Base-by-base conservation (phyloP, 768 basidiomycete species). In the Suillus plorans region DNA sequence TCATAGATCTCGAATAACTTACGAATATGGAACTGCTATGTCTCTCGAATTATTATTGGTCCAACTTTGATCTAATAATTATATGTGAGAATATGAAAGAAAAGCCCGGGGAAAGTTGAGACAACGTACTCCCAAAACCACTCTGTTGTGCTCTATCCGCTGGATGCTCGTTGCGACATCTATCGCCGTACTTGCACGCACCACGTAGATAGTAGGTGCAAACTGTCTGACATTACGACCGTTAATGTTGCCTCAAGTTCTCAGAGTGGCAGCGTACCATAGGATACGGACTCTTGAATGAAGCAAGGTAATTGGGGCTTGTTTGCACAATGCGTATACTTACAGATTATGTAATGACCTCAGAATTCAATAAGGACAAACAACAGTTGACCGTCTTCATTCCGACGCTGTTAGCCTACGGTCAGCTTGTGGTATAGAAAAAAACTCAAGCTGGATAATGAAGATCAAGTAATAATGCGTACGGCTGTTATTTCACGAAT, bases 141-240 rank as follows among this genome's bases (percentile, higher is more conserved):
- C 72, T 69, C 64, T 72, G 72, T 56, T 74, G 72, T 63, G 73
- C 64, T 60, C 70, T 39, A 62, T 83, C 66, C 60, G 60, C 69
- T 41, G 83, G 87, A 72, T 91, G 90, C 67, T 90, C 88, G 68
- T 89, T 86, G 68, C 84, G 82, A 73, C 91, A 92, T 42, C 74
- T 77, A 59, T 80, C 76, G 4, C 91, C 91, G 69, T 88, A 92
- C 69, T 79, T 85, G 77, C 91, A 92, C 42, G 77, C 69, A 8
- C 90, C 91, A 18, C 85, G 83, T 50, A 88, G 71, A 70, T 82
- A 91, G 74, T 80, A 92, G 55, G 81, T 78, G 70, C 90, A 92
- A 0, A 89, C 82, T 8, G 72, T 73, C 89, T 90, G 49, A 45
- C 5, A 55, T 39, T 50, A 67, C 12, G 28, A 28, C 10, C 5